A percentile compares a stretch with the other conserved stretches of the same genome.
These are phyloP conservation scores for Cladosporium oxysporum DNA, from an alignment of 2,329 filamentous ascomycete genomes.

Conservation along the genomic window DNA sequence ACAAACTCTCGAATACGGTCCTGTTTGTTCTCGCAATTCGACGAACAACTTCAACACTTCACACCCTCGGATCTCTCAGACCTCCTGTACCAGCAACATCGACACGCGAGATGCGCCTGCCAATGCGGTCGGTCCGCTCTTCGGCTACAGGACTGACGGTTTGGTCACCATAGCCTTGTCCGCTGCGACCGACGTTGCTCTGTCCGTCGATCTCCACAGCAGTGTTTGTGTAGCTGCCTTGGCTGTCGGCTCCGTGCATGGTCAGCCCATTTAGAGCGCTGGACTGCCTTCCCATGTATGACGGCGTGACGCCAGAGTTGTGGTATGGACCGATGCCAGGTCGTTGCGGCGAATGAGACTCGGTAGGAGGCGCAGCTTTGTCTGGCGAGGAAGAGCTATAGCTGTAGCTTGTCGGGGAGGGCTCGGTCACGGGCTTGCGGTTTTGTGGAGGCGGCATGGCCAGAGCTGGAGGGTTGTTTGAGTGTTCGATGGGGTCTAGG, in stretches of 20 bases:
- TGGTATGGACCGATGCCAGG: conserved; percentile 34
- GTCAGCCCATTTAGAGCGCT: conserved; percentile 46
- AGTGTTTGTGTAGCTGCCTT: conserved; percentile 1
- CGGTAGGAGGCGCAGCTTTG: background rate
- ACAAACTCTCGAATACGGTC: background rate
- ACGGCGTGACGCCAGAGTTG: conserved; percentile 39
- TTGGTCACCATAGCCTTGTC: conserved; percentile 4
- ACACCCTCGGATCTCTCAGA: conserved; percentile 6
- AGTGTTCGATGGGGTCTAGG: conserved; percentile 43
- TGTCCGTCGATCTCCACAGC: conserved; percentile 27
- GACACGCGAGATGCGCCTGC: conserved; percentile 19
- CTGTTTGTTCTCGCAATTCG: too few relatives aligned
- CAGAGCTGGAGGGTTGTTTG: conserved; percentile 32
- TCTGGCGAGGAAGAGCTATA: background rate
- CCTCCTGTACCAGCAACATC: conserved; percentile 22
- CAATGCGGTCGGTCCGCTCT: conserved; percentile 3
- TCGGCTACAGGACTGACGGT: conserved; percentile 6
- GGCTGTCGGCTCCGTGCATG: conserved; percentile 46
- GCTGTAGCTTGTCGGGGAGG: conserved; percentile 7
- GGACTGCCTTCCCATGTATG: conserved; percentile 47
- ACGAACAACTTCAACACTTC: background rate
- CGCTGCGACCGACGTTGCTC: conserved; percentile 23
- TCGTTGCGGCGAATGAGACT: conserved; percentile 22
- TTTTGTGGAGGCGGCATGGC: conserved; percentile 14
- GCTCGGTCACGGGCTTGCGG: conserved; percentile 7